Conservation (phyloP, 129 eudicot genomes). For the Gnaphalium uliginosum region DNA sequence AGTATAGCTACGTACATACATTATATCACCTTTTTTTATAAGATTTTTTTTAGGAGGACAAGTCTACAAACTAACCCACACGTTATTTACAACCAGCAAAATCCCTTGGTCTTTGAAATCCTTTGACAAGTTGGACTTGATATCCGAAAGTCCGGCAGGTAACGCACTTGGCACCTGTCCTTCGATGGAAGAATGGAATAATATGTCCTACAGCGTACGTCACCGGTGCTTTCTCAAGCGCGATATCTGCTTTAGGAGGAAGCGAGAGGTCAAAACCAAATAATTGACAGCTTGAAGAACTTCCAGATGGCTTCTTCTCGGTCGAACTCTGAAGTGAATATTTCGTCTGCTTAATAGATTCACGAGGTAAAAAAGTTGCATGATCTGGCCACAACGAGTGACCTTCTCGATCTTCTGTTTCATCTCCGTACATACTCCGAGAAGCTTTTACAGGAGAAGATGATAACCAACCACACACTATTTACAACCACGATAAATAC, state of each 20-base stretch:
- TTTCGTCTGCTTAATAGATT: slow-evolving; percentile 32
- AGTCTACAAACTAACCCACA: too few relatives aligned
- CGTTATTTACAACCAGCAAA: slow-evolving; percentile 37
- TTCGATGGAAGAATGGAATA: slow-evolving; percentile 30
- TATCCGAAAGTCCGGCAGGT: slow-evolving; percentile 48
- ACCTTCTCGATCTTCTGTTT: slow-evolving; percentile 58
- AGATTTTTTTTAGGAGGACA: too few relatives aligned
- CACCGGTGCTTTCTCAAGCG: slow-evolving; percentile 27
- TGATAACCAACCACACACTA: slow-evolving; percentile 47
- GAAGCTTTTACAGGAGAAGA: slow-evolving; percentile 45
- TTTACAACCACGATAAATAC: too few relatives aligned
- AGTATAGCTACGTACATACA: too few relatives aligned
- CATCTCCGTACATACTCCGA: slow-evolving; percentile 39
- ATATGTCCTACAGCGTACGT: slow-evolving; percentile 32
- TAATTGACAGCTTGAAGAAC: slow-evolving; percentile 57
- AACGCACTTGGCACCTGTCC: slow-evolving; percentile 39
- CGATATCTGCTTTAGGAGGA: slow-evolving; percentile 29
- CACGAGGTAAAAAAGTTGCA: slow-evolving; percentile 43
- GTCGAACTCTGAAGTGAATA: slow-evolving; percentile 18
- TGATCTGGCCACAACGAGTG: slow-evolving; percentile 50
- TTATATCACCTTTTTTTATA: too few relatives aligned
- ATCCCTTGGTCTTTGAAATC: slow-evolving; percentile 56
- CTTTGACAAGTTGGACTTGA: slow-evolving; percentile 54
- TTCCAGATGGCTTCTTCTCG: slow-evolving; percentile 43
- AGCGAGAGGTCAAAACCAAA: slow-evolving; percentile 72